These are phyloP conservation scores for Colletotrichum higginsianum DNA, from an alignment of 2,329 filamentous ascomycete genomes.

Conservation along the genomic window DNA sequence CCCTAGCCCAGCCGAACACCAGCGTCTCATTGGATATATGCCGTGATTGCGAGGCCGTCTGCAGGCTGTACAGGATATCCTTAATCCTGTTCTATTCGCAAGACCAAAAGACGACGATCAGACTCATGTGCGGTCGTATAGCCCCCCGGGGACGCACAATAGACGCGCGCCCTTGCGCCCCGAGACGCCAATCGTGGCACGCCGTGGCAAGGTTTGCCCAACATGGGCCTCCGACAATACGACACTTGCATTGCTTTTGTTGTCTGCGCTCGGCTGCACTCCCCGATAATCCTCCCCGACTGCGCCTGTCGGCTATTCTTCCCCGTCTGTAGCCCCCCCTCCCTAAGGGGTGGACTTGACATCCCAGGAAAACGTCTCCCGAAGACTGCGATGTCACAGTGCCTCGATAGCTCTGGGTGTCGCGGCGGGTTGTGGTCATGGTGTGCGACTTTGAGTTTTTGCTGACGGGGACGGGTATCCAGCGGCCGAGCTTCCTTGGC, in stretches of 20 bases:
- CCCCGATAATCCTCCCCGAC: slow-evolving; percentile 3
- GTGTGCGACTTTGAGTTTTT: too few relatives aligned
- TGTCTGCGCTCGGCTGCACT: too few relatives aligned
- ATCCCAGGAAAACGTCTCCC: too few relatives aligned
- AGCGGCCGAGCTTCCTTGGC: too few relatives aligned
- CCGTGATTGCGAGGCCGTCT: not conserved
- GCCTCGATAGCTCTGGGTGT: too few relatives aligned
- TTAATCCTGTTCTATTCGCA: not conserved
- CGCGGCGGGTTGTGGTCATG: too few relatives aligned
- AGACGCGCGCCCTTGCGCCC: not conserved
- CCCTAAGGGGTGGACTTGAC: too few relatives aligned
- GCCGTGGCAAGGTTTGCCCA: slow-evolving; percentile 17
- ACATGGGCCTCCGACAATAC: not conserved
- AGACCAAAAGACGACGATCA: slow-evolving; percentile 3
- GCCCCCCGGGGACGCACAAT: not conserved
- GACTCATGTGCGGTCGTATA: not conserved
- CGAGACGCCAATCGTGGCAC: not conserved
- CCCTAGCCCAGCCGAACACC: too few relatives aligned
- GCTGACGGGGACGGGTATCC: too few relatives aligned
- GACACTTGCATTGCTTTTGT: too few relatives aligned
- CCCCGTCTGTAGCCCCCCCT: not conserved
- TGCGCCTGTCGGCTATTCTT: too few relatives aligned
- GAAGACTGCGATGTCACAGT: too few relatives aligned
- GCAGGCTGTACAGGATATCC: not conserved
- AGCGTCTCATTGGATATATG: not conserved